Conservation (phyloP, 2,329 filamentous ascomycete genomes). For the Aspergillus felis region DNA sequence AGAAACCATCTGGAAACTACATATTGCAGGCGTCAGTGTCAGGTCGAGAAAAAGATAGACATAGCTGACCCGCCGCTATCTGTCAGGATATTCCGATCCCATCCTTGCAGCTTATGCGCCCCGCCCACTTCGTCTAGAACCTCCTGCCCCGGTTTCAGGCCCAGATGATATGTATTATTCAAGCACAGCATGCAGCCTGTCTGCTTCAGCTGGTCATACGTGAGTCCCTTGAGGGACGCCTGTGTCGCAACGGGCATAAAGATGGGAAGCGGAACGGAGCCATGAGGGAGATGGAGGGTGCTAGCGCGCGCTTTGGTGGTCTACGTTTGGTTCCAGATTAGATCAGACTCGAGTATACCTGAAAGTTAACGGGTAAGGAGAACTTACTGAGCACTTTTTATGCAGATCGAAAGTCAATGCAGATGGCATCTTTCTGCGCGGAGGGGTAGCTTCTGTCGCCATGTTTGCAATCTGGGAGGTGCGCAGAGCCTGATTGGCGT, state of each 20-base stretch:
- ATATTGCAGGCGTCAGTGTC: neutral
- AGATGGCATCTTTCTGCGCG: slow-evolving; percentile 42
- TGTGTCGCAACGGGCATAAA: slow-evolving; percentile 99
- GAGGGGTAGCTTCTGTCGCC: slow-evolving; percentile 20
- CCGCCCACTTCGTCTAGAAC: slow-evolving; percentile 84
- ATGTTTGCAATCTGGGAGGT: slow-evolving; percentile 21
- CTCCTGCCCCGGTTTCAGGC: slow-evolving; percentile 88
- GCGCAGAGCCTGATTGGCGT: slow-evolving; percentile 1
- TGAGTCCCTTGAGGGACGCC: slow-evolving; percentile 89
- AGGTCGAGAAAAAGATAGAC: neutral
- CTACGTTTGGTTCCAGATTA: slow-evolving; percentile 44
- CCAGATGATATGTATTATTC: slow-evolving; percentile 97
- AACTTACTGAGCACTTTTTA: slow-evolving; percentile 69
- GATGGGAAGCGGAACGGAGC: slow-evolving; percentile 80
- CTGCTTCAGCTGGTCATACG: slow-evolving; percentile 84
- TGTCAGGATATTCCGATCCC: slow-evolving; percentile 92
- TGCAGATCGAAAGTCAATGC: slow-evolving; percentile 76
- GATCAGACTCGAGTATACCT: slow-evolving; percentile 4
- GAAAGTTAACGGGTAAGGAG: neutral
- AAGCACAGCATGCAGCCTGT: slow-evolving; percentile 87
- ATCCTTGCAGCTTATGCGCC: slow-evolving; percentile 90
- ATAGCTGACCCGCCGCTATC: slow-evolving; percentile 49
- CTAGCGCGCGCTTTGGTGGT: slow-evolving; percentile 93
- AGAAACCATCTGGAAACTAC: slow-evolving; percentile 97
- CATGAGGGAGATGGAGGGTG: slow-evolving; percentile 83